Conservation (phyloP, 176 grass and related monocot species). For the Areca catechu region DNA sequence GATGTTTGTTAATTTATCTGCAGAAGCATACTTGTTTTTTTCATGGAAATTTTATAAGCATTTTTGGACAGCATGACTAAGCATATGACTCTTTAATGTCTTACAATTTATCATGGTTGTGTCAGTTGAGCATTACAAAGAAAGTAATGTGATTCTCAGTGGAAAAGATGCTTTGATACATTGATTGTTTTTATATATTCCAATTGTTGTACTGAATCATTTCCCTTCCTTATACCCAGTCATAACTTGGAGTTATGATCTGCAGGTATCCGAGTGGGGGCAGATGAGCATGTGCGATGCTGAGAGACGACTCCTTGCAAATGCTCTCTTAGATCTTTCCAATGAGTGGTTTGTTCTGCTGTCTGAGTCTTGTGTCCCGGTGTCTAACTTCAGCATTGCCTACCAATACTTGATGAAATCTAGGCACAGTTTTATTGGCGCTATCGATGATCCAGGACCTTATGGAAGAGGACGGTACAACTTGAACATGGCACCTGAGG, state of each 20-base stretch:
- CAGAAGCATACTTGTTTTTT: no score
- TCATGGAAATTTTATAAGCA: no score
- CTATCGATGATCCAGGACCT: conserved; percentile 65
- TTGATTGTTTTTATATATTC: no score
- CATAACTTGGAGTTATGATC: conserved; percentile 5
- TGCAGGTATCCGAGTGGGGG: conserved; percentile 83
- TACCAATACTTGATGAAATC: conserved; percentile 66
- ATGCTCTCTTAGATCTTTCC: conserved; percentile 75
- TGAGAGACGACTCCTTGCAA: conserved; percentile 77
- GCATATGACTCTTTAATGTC: no score
- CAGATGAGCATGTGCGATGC: conserved; percentile 95
- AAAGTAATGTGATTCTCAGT: no score
- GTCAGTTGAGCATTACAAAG: no score
- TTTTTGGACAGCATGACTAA: no score
- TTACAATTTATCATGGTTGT: no score
- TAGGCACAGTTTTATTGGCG: conserved; percentile 61
- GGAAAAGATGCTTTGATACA: no score
- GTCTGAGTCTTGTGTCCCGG: conserved; percentile 80
- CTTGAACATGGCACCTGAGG: conserved; percentile 73
- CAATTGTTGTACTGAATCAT: no score
- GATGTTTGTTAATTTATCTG: no score
- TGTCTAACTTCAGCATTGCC: conserved; percentile 74
- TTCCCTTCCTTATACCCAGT: no score
- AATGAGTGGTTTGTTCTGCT: conserved; percentile 89
- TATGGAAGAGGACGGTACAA: conserved; percentile 87